Base-by-base conservation (phyloP, 148 eudicot species). In the Silene latifolia region DNA sequence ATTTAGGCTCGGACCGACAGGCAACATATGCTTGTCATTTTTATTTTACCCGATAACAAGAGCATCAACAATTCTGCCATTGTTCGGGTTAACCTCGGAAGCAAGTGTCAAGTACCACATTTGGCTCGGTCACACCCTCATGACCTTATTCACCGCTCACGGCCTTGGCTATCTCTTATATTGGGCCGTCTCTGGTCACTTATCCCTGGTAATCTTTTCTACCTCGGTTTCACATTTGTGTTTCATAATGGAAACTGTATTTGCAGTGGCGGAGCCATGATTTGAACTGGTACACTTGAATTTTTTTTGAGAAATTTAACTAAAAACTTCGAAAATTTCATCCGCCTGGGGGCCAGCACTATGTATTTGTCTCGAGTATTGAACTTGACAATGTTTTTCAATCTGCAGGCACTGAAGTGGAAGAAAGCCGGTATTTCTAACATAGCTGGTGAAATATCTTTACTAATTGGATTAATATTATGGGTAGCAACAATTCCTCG, bases 41-140 rank as follows among this genome's bases (percentile, higher is more conserved):
- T 80, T 93, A 10, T 93, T 93, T 82, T 93, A 82, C 60, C 98
- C 97, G 19, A 94, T 93, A 48, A 86, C 92, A 2, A 81, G 97
- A 0, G 88, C 88, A 8, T 93, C 98, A 0, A 88, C 94, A 0
- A 79, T 93, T 48, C 75, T 93, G 27, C 90, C 88, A 0, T 10
- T 91, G 23, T 81, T 93, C 4, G 97, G 98, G 21, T 70, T 93
- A 12, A 93, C 97, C 13, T 93, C 98, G 0, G 98, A 93, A 78
- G 80, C 80, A 7, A 84, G 94, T 67, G 78, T 93, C 69, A 93
- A 93, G 76, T 93, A 93, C 71, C 98, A 93, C 80, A 91, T 88
- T 42, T 93, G 97, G 97, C 83, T 93, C 7, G 98, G 94, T 10
- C 88, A 93, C 69, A 61, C 88, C 42, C 74, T 79, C 61, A 91